A percentile compares a stretch with the other conserved stretches of the same genome.
Evolutionary conservation across 108 stramenopile species (phyloP).

Genomic region (Pinguiococcus pyrenoidosus): DNA sequence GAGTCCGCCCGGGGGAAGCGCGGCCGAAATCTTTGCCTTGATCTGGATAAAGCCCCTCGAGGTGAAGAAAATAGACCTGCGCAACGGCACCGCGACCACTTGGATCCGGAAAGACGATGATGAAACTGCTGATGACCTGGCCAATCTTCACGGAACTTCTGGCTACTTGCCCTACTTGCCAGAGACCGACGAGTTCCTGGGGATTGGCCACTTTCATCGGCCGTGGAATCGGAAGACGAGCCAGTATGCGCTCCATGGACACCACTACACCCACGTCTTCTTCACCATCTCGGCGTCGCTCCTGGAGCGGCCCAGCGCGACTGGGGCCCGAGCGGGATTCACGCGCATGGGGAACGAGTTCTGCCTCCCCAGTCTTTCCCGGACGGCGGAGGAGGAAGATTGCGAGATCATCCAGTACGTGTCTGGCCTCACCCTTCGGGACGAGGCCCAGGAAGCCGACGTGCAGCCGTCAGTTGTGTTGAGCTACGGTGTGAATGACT

Average conservation of each 20-base stretch:
- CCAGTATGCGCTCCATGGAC: slow-evolving; percentile 60
- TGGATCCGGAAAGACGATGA: neutral
- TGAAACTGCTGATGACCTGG: no score
- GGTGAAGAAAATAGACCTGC: slow-evolving; percentile 41
- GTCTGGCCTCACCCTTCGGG: no score
- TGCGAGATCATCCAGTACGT: slow-evolving; percentile 68
- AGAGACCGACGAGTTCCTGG: slow-evolving; percentile 45
- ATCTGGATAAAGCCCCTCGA: slow-evolving; percentile 74
- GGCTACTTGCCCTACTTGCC: slow-evolving; percentile 58
- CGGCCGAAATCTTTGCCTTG: slow-evolving; percentile 51
- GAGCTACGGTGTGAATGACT: slow-evolving; percentile 52
- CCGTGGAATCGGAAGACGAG: slow-evolving; percentile 48
- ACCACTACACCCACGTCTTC: slow-evolving; percentile 59
- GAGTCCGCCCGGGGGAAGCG: slow-evolving; percentile 13
- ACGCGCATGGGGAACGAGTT: slow-evolving; percentile 55
- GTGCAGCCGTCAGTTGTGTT: slow-evolving; percentile 28
- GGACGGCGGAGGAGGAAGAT: slow-evolving; percentile 20
- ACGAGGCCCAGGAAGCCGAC: slow-evolving; percentile 39
- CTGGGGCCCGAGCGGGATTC: slow-evolving; percentile 25
- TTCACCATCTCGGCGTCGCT: slow-evolving; percentile 44
- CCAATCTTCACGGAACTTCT: slow-evolving; percentile 60
- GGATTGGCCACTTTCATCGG: slow-evolving; percentile 69
- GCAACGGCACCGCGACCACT: neutral
- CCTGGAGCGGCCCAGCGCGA: slow-evolving; percentile 33
- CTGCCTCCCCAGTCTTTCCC: slow-evolving; percentile 32